These are phyloP conservation scores for Pythium dissimile DNA, from an alignment of 352 stramenopile genomes.

Conservation along the genomic window DNA sequence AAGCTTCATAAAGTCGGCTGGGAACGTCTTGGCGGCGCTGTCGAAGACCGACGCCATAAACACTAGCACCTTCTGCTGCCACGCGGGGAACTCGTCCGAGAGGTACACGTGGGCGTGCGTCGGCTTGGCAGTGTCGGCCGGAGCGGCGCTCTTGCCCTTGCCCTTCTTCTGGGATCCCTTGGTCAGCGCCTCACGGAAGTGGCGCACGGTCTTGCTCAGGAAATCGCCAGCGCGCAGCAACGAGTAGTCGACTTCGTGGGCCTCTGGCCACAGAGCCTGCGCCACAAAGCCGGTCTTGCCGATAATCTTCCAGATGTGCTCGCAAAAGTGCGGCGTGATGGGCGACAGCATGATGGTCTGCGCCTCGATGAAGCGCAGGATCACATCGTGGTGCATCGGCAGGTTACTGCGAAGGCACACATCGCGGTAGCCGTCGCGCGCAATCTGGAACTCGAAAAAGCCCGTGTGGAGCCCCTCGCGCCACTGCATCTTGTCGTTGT, in stretches of 20 bases:
- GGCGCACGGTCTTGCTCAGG: conserved; percentile 89
- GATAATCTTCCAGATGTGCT: conserved; percentile 92
- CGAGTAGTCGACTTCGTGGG: conserved; percentile 89
- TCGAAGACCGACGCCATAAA: conserved; percentile 68
- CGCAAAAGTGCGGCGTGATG: conserved; percentile 94
- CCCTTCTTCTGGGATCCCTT: conserved; percentile 77
- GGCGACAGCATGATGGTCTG: conserved; percentile 94
- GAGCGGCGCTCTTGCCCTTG: conserved; percentile 89
- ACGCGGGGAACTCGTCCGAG: conserved; percentile 79
- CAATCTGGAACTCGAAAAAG: conserved; percentile 99
- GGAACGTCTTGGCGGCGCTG: conserved; percentile 59
- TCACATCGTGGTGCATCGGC: conserved; percentile 91
- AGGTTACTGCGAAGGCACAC: conserved; percentile 86
- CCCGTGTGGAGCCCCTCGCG: conserved; percentile 96
- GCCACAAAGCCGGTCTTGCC: conserved; percentile 92
- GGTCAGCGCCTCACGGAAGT: conserved; percentile 85
- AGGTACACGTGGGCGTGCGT: conserved; percentile 87
- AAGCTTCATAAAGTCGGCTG: conserved; percentile 84
- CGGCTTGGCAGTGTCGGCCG: conserved; percentile 82
- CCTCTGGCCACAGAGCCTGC: conserved; percentile 83
- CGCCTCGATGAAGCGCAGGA: conserved; percentile 92
- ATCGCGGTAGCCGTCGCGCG: conserved; percentile 97
- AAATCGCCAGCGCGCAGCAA: conserved; percentile 92
- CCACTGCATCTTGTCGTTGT: conserved; percentile 91
- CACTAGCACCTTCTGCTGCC: conserved; percentile 81